phyloP scores from a whole-genome alignment of 2,329 filamentous ascomycete genomes.

The Calonectria crousiana region DNA sequence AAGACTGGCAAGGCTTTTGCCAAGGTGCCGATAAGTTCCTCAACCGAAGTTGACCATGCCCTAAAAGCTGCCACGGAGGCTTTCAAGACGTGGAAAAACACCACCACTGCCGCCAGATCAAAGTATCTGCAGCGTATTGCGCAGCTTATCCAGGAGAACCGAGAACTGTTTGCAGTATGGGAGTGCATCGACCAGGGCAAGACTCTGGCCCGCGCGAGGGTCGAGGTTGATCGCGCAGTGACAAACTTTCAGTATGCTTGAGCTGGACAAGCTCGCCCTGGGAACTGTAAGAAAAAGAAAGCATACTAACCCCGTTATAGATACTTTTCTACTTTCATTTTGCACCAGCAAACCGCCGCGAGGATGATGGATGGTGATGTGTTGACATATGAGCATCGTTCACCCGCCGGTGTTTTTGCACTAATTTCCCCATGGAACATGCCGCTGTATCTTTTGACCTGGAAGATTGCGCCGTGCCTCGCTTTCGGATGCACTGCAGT shows the following conservation, averaged over 20 bases:
- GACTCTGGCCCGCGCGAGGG: not conserved
- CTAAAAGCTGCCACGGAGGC: not conserved
- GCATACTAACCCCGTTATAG: not conserved
- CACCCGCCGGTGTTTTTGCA: not conserved
- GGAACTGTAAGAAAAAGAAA: accelerated
- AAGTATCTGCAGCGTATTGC: not conserved
- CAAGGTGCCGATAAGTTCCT: slow-evolving; percentile 3
- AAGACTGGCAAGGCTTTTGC: not conserved
- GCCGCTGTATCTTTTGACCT: not conserved
- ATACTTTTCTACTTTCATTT: not conserved
- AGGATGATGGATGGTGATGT: not conserved
- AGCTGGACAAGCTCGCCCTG: no score
- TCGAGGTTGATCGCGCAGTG: not conserved
- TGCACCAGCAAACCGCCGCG: not conserved
- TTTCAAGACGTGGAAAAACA: slow-evolving; percentile 1
- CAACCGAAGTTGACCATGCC: not conserved
- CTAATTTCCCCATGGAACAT: not conserved
- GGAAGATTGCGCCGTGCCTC: slow-evolving; percentile 1
- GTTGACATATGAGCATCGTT: not conserved
- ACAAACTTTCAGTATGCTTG: not conserved
- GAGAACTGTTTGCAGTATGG: slow-evolving; percentile 1
- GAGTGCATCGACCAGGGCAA: slow-evolving; percentile 1
- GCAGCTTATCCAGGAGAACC: not conserved
- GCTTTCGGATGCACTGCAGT: not conserved
- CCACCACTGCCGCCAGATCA: not conserved